These are phyloP conservation scores for Wickerhamiella allomyrinae DNA, from an alignment of 805 yeast genomes.

Conservation along the genomic window DNA sequence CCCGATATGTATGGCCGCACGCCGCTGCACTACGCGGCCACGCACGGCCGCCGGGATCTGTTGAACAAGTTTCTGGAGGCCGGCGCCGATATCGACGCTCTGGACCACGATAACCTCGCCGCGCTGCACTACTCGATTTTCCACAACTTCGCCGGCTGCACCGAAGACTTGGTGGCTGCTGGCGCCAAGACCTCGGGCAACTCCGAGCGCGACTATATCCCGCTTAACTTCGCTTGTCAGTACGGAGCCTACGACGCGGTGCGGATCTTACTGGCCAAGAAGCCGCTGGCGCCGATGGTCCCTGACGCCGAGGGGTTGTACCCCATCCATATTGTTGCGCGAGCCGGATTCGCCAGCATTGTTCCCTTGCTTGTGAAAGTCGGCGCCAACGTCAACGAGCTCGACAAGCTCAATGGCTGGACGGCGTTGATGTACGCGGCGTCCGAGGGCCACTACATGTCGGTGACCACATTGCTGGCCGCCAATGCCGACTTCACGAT, in stretches of 20 bases:
- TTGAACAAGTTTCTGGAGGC: conserved; percentile 30
- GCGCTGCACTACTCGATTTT: conserved; percentile 72
- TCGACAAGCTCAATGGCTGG: conserved; percentile 85
- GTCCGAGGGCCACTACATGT: conserved; percentile 60
- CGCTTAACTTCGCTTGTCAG: conserved; percentile 75
- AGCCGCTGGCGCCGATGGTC: conserved; percentile 28
- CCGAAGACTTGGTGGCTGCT: conserved; percentile 34
- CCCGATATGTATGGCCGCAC: conserved; percentile 44
- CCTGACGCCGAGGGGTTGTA: conserved; percentile 73
- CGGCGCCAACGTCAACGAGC: conserved; percentile 49
- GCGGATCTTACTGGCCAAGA: conserved; percentile 39
- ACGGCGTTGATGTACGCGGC: conserved; percentile 87
- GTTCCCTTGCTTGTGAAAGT: conserved; percentile 49
- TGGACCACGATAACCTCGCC: conserved; percentile 40
- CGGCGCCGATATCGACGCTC: conserved; percentile 25
- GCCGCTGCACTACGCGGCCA: conserved; percentile 76
- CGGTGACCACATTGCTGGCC: conserved; percentile 56
- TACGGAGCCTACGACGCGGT: conserved; percentile 64
- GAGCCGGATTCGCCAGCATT: conserved; percentile 61
- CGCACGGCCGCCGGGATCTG: conserved; percentile 34
- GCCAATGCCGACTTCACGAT: conserved; percentile 57
- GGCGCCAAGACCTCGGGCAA: conserved; percentile 31
- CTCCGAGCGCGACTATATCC: conserved; percentile 34
- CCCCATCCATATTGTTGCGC: conserved; percentile 79
- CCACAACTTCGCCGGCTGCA: conserved; percentile 43